phyloP scores from a whole-genome alignment of 2,329 filamentous ascomycete genomes.

The Sporothrix phasma region DNA sequence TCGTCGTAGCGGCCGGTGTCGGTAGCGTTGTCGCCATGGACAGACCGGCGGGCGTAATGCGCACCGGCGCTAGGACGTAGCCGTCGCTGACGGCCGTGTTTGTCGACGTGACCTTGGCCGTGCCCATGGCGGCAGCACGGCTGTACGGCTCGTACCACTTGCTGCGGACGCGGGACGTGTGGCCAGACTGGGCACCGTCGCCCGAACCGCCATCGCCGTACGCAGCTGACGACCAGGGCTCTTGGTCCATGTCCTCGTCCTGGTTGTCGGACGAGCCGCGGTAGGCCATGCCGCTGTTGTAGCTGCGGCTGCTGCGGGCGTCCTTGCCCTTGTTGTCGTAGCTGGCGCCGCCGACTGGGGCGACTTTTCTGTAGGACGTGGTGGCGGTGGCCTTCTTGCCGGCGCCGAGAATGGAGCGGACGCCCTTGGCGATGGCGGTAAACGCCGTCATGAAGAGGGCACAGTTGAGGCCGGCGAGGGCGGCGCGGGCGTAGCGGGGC shows the following conservation, averaged over 20 bases:
- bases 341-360: background rate
- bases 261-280: background rate
- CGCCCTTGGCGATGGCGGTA: background rate
- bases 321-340: background rate
- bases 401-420: background rate
- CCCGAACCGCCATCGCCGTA: conserved; percentile 9
- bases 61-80: background rate
- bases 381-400: background rate
- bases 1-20: background rate
- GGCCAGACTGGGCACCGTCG: background rate
- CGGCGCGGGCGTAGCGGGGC: background rate
- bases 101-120: background rate
- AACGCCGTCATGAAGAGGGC: conserved; percentile 12
- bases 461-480: conserved; percentile 6
- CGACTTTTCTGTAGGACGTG: conserved; percentile 2
- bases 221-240: background rate
- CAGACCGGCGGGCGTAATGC: background rate
- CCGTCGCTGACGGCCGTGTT: background rate
- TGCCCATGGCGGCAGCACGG: background rate
- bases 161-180: background rate
- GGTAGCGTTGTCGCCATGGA: background rate
- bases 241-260: background rate
- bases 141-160: conserved; percentile 8
- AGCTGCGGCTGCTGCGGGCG: background rate
- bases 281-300: background rate